These are phyloP conservation scores for Kwoniella botswanensis DNA, from an alignment of 768 basidiomycete species.

Conservation along the genomic window DNA sequence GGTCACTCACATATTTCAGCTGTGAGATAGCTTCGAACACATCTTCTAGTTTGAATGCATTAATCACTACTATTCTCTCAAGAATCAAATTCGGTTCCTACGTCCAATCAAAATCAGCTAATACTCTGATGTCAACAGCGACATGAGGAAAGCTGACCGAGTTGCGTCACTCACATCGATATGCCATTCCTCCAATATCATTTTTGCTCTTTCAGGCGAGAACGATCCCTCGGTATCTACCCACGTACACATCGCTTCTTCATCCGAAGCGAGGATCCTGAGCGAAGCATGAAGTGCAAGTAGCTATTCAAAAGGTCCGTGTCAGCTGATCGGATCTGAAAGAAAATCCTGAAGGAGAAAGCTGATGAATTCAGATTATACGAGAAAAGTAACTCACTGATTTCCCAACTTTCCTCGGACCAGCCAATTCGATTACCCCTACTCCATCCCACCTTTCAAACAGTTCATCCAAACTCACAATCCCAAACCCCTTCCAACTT, in stretches of 20 bases:
- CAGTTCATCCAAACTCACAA: constrained; percentile 35
- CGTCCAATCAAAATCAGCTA: background rate
- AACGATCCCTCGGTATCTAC: constrained; percentile 55
- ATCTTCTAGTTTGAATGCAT: constrained; percentile 47
- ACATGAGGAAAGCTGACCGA: background rate
- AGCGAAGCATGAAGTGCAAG: constrained; percentile 49
- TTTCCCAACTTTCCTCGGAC: constrained; percentile 46
- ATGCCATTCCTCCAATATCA: constrained; percentile 34
- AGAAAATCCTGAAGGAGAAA: background rate
- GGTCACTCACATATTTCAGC: constrained; percentile 22
- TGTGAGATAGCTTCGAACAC: constrained; percentile 39
- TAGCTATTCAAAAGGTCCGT: constrained; percentile 42
- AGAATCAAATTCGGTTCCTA: constrained; percentile 32
- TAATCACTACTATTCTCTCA: constrained; percentile 34
- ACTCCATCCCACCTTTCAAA: constrained; percentile 41
- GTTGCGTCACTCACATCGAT: constrained; percentile 27
- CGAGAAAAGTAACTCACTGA: constrained; percentile 31
- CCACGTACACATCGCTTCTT: constrained; percentile 44
- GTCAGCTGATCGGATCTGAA: background rate
- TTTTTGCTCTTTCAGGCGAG: constrained; percentile 39
- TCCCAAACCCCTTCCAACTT: constrained; percentile 41
- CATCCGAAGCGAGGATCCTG: constrained; percentile 29
- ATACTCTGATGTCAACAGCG: too few species aligned
- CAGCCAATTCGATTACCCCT: constrained; percentile 44
- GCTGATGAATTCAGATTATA: background rate